Base-by-base conservation (phyloP, 306 rosid species). In the Vigna hirtella region DNA sequence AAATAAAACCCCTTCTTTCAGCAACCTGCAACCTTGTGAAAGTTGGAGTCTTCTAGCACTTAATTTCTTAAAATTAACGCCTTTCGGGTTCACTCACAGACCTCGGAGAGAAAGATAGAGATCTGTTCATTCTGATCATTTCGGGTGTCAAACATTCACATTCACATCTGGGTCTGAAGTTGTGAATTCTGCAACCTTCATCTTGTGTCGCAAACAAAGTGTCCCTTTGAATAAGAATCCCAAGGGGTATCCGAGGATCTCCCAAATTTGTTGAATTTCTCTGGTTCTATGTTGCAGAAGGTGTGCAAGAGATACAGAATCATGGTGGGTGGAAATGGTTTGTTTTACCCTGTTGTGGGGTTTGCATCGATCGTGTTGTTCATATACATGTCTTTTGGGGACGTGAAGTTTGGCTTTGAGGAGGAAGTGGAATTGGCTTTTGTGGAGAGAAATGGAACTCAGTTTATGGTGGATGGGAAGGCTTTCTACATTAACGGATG, bases 401-500 rank as follows among this genome's bases (percentile, higher is more conserved):
- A 81, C 51, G 71, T 90, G 49, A 87, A 82, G 78, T n/a, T 82
- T n/a, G 74, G 72, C 61, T 81, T 77, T 32, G 75, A 79, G 49
- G 83, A 88, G 67, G 88, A 66, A 26, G 82, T 72, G 0, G 83
- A 78, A 6, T 59, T 93, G 88, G 70, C 79, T 48, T 96, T 96
- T 78, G 97, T 93, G 67, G 83, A 66, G 80, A 96, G 98, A 72
- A 93, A 86, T 73, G 99, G 96, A 62, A 77, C 93, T 56, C 92
- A 86, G 67, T 96, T 96, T 79, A 70, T 88, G 73, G 65, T 93
- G 82, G 91, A 91, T 66, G 99, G 98, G 6, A 90, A 73, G 50
- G 50, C 91, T 6, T 96, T 93, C 78, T 96, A 93, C 77, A 83
- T 96, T 11, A 96, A 96, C 83, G 99, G 99, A 0, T 96, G 99